A percentile compares a stretch with the other conserved stretches of the same genome.
Evolutionary conservation across 169 alveolate species (phyloP).

Genomic region (Cryptosporidium ryanae): DNA sequence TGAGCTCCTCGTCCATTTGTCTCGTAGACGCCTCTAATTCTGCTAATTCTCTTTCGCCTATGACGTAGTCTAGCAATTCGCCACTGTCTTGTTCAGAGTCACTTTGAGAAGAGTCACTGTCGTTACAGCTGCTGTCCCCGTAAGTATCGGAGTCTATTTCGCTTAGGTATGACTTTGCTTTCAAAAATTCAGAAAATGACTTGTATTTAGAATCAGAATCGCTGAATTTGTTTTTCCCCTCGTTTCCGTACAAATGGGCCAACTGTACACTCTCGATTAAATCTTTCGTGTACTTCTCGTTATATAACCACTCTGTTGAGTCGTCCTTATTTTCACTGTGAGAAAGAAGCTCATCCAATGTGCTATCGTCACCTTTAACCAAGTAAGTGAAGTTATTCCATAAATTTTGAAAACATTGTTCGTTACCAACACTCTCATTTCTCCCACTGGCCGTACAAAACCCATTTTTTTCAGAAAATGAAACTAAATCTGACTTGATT

Average conservation of each 20-base stretch:
- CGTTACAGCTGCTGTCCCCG: not conserved
- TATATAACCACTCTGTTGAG: slow-evolving; percentile 34
- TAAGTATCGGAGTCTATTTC: slow-evolving; percentile 1
- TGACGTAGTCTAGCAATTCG: slow-evolving; percentile 5
- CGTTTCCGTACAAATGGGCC: not conserved
- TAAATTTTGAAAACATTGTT: not conserved
- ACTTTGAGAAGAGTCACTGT: not conserved
- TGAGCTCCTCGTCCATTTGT: slow-evolving; percentile 62
- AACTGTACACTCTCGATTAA: slow-evolving; percentile 23
- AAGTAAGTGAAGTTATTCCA: not conserved
- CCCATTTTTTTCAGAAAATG: not conserved
- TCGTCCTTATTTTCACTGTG: not conserved
- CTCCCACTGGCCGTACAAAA: no score
- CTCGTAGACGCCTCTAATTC: slow-evolving; percentile 26
- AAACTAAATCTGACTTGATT: not conserved
- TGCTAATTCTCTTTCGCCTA: slow-evolving; percentile 7
- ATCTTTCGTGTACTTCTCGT: slow-evolving; percentile 19
- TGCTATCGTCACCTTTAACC: not conserved
- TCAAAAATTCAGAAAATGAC: slow-evolving; percentile 9
- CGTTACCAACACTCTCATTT: not conserved
- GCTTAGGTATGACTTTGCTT: slow-evolving; percentile 25
- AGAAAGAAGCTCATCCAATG: not conserved
- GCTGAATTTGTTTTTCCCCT: not conserved
- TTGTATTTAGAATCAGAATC: not conserved
- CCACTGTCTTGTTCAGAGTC: not conserved